Evolutionary conservation across 768 basidiomycete species (phyloP), one percentile per base, ranked within the genome.

Genomic region (Phanerochaete carnosa): DNA sequence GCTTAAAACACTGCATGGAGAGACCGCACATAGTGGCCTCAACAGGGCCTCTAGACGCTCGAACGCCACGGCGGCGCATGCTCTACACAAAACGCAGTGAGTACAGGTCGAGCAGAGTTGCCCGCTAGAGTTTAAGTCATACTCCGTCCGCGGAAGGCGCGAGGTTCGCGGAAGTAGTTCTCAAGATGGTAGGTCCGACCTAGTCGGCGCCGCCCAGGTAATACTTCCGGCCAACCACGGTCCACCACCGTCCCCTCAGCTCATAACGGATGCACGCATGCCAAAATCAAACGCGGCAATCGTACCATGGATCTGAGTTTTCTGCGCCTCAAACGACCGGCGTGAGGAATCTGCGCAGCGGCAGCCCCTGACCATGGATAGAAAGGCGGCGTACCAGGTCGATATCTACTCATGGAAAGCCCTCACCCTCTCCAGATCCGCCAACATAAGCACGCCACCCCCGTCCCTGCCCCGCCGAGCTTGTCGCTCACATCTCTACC

Each of bases 141-240:
- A 55, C 54, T 6, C 32, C 54, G 25, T 55, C 23, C 26, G 54
- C 33, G 37, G 45, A 50, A 39, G 22, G 32, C 26, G 25, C 22
- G 1, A 13, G 46, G 47, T 22, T 51, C 58, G 58, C 58, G 58
- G 58, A 43, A 43, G 58, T 50, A 59, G 30, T 52, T 52, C 50
- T 45, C 35, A 25, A 37, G 19, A 37, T 32, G 50, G 43, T 19
- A 39, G 23, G 28, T 45, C 51, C 15, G 16, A 26, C 11, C 53
- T 35, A 15, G 58, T 52, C 28, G 58, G 58, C 50, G 32, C 37
- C 51, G n/a, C 37, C 58, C 58, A 51, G 53, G 43, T 37, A 55
- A 55, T 55, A 39, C 54, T n/a, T 9, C n/a, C 13, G 9, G 54
- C 35, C 35, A n/a, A 43, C 54, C 32, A 39, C 53, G 53, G 33